phyloP scores from a whole-genome alignment of 768 basidiomycete species.

The Phylloporus sp. region DNA sequence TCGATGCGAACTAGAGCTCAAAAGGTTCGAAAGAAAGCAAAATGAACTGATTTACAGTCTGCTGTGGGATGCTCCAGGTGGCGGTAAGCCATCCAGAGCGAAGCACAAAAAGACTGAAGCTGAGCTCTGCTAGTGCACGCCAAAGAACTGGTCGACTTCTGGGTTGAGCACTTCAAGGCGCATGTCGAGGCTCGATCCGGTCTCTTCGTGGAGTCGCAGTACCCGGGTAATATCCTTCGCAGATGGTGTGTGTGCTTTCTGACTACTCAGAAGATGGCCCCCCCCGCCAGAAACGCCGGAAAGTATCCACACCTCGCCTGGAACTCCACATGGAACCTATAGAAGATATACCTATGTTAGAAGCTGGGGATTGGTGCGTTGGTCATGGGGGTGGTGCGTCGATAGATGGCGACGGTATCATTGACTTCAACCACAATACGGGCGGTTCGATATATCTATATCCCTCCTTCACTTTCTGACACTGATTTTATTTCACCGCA shows the following conservation, averaged over 20 bases:
- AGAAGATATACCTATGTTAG: neutral
- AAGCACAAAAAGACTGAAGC: neutral
- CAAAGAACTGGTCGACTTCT: constrained; percentile 63
- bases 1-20: constrained; percentile 46
- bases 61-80: constrained; percentile 60
- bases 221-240: constrained; percentile 10
- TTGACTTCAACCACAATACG: constrained; percentile 23
- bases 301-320: constrained; percentile 20
- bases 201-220: constrained; percentile 5
- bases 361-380: constrained; percentile 12
- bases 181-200: constrained; percentile 60
- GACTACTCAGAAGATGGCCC: constrained; percentile 30
- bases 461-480: neutral
- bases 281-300: constrained; percentile 47
- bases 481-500: constrained; percentile 13
- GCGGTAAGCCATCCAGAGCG: constrained; percentile 43
- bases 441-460: constrained; percentile 15
- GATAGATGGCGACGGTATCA: constrained; percentile 9
- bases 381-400: constrained; percentile 7
- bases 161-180: constrained; percentile 66
- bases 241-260: neutral
- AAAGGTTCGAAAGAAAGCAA: constrained; percentile 52
- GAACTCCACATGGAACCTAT: neutral
- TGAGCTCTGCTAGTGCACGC: constrained; percentile 49
- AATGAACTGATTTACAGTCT: constrained; percentile 53